These are phyloP conservation scores for Cephalotrichum gorgonifer DNA, from an alignment of 2,329 filamentous ascomycete genomes.

Conservation along the genomic window DNA sequence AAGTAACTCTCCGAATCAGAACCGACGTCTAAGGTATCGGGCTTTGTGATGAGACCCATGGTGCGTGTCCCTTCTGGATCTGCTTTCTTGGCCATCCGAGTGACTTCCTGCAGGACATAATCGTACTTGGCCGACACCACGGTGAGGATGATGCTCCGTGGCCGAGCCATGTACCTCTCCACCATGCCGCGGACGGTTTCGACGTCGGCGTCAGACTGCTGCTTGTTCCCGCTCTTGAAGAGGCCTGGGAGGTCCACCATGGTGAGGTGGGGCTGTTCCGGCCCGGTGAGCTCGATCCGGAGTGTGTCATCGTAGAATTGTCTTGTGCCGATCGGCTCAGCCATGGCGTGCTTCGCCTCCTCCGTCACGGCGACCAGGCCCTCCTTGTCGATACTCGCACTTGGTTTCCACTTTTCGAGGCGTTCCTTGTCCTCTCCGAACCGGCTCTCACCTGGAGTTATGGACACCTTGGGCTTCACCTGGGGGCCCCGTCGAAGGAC, in stretches of 20 bases:
- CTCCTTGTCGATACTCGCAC: not conserved
- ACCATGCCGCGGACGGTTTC: constrained; percentile 24
- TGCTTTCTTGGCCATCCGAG: constrained; percentile 16
- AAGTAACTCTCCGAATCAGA: constrained; percentile 29
- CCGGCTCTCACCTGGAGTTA: constrained; percentile 18
- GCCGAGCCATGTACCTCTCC: constrained; percentile 25
- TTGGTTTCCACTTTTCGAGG: not conserved
- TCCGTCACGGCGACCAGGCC: constrained; percentile 25
- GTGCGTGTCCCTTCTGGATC: constrained; percentile 23
- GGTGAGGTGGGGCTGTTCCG: constrained; percentile 23
- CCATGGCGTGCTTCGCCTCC: constrained; percentile 21
- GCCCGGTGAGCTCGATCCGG: constrained; percentile 13
- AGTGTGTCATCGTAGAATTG: constrained; percentile 14
- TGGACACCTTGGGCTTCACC: not conserved
- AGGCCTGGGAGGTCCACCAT: constrained; percentile 36
- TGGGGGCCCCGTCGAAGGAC: constrained; percentile 9
- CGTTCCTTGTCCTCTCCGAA: constrained; percentile 14
- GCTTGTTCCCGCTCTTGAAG: constrained; percentile 23
- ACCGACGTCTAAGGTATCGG: constrained; percentile 20
- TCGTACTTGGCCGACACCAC: constrained; percentile 30
- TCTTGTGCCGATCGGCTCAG: constrained; percentile 2
- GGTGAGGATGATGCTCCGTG: constrained; percentile 31
- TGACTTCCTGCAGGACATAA: constrained; percentile 24
- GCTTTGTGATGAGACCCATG: constrained; percentile 32
- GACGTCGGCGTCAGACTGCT: constrained; percentile 21